Conservation (phyloP, 345 rosid species). For the Brassica cretica region DNA sequence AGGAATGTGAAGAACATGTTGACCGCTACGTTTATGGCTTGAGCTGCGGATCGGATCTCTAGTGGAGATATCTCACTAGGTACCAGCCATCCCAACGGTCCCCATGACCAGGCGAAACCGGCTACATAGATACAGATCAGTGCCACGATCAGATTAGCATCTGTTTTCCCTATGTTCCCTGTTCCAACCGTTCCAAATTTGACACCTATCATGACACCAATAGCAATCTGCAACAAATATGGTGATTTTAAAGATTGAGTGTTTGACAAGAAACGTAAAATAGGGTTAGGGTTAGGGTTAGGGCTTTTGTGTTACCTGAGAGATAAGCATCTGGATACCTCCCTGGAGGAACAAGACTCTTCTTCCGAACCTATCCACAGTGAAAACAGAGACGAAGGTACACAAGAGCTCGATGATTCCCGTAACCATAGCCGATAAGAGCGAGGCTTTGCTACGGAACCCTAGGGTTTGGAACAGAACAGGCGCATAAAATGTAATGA, state of each 20-base stretch:
- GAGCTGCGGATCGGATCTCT: constrained; percentile 66
- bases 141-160: constrained; percentile 40
- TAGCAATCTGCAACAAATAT: constrained; percentile 35
- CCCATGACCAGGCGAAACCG: constrained; percentile 73
- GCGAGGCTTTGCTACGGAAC: constrained; percentile 66
- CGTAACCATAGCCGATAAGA: constrained; percentile 64
- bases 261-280: background rate
- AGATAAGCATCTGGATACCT: constrained; percentile 65
- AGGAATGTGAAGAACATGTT: constrained; percentile 63
- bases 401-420: constrained; percentile 65
- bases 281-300: constrained; percentile 7
- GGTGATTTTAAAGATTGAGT: constrained; percentile 1
- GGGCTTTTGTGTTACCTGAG: constrained; percentile 50
- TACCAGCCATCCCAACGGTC: constrained; percentile 67
- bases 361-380: constrained; percentile 66
- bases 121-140: constrained; percentile 51
- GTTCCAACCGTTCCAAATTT: constrained; percentile 55
- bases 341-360: constrained; percentile 70
- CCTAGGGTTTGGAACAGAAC: constrained; percentile 76
- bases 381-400: constrained; percentile 56
- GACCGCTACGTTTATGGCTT: constrained; percentile 49
- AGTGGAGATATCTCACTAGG: constrained; percentile 68
- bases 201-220: constrained; percentile 44
- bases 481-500: constrained; percentile 76
- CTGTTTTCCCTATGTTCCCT: constrained; percentile 36